Conservation (phyloP, 305 asterid species). For the Petunia hybrid region DNA sequence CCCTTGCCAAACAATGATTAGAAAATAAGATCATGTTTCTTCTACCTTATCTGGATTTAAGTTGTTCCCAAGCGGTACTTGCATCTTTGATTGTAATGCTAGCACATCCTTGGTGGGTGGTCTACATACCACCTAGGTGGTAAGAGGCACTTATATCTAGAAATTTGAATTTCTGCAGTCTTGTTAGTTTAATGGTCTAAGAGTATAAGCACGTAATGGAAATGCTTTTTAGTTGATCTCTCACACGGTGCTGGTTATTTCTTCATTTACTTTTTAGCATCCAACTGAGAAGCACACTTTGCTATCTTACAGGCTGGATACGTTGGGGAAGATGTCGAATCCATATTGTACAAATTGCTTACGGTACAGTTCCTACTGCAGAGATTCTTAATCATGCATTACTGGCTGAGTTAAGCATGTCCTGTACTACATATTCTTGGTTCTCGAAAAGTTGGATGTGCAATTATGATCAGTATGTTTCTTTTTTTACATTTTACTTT, state of each 20-base stretch:
- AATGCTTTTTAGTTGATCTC: background rate
- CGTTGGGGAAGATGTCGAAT: slow-evolving; percentile 98
- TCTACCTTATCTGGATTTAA: slow-evolving; percentile 4
- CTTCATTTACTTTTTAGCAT: slow-evolving; percentile 31
- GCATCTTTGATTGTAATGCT: no score
- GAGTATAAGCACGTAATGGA: background rate
- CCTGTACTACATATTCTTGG: slow-evolving; percentile 19
- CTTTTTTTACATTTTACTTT: background rate
- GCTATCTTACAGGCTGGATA: slow-evolving; percentile 87
- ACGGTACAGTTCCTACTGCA: slow-evolving; percentile 48
- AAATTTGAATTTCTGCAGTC: background rate
- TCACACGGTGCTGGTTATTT: background rate
- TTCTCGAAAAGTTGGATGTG: background rate
- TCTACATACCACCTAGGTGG: no score
- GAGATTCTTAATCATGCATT: slow-evolving; percentile 14
- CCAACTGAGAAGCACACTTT: slow-evolving; percentile 38
- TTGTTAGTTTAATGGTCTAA: background rate
- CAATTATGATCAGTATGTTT: slow-evolving; percentile 18
- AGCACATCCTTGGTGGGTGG: no score
- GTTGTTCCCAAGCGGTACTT: background rate
- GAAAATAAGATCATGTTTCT: slow-evolving; percentile 12
- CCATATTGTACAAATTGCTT: slow-evolving; percentile 88
- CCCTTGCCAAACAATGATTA: background rate
- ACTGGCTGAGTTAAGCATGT: slow-evolving; percentile 18
- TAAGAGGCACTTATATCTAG: background rate